Evolutionary conservation across 306 rosid genomes (phyloP).

Genomic region (Parietaria judaica): DNA sequence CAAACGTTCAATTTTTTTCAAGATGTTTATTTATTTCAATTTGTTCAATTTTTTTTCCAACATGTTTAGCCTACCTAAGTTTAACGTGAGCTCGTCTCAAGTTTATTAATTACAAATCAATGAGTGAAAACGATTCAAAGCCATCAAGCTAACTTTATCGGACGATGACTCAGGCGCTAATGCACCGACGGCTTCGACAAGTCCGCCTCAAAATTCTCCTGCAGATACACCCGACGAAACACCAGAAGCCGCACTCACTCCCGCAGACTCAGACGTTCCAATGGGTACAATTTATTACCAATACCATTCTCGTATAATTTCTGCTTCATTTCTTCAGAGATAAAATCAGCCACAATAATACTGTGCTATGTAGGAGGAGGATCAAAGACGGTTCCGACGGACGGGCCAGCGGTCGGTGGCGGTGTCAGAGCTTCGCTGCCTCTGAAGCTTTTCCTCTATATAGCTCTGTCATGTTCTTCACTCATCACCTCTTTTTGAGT

Average conservation of each 20-base stretch:
- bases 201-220: constrained; percentile 34
- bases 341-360: not conserved
- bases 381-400: constrained; percentile 43
- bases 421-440: constrained; percentile 22
- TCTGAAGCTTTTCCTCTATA: constrained; percentile 26
- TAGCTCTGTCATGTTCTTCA: constrained; percentile 28
- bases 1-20: not conserved
- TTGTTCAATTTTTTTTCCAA: not conserved
- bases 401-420: constrained; percentile 38
- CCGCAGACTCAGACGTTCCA: constrained; percentile 43
- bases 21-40: not conserved
- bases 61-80: too few relatives aligned
- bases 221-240: constrained; percentile 34
- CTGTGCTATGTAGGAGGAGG: constrained; percentile 22
- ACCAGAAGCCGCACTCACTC: constrained; percentile 36
- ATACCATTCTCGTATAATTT: not conserved
- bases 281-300: constrained; percentile 17
- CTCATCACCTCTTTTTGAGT: constrained; percentile 25
- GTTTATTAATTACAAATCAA: not conserved
- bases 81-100: not conserved
- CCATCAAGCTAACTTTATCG: too few relatives aligned
- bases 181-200: constrained; percentile 32
- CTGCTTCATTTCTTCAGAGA: not conserved
- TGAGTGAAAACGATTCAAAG: too few relatives aligned
- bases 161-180: constrained; percentile 24